A percentile compares a stretch with the other conserved stretches of the same genome.
These are phyloP conservation scores for Cercophora sp. DNA, from an alignment of 495 filamentous ascomycete genomes.

Conservation along the genomic window DNA sequence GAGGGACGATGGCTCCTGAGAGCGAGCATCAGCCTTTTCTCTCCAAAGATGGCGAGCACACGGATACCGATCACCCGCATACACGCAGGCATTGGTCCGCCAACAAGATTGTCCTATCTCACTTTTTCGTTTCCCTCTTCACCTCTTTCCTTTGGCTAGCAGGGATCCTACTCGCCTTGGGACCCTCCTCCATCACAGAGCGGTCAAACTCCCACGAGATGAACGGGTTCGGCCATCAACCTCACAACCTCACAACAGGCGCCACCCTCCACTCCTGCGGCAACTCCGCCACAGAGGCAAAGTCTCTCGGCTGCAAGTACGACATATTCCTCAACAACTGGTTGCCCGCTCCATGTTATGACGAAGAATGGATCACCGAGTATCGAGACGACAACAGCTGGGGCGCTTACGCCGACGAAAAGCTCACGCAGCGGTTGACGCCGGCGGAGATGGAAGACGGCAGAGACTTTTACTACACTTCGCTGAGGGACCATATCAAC, in stretches of 20 bases:
- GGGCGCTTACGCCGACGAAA: neutral
- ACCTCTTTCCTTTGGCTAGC: neutral
- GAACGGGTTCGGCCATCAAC: neutral
- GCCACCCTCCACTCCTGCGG: neutral
- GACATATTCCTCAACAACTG: conserved; percentile 17
- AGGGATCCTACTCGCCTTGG: neutral
- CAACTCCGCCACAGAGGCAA: conserved; percentile 6
- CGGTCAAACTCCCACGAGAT: neutral
- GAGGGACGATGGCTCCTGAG: too few relatives aligned
- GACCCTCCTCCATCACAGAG: neutral
- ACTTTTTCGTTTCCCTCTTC: neutral
- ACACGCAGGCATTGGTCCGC: too few relatives aligned
- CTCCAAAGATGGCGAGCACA: too few relatives aligned
- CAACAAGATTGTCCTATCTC: too few relatives aligned
- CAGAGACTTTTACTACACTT: conserved; percentile 16
- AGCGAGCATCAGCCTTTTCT: too few relatives aligned
- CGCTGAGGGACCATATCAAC: conserved; percentile 16
- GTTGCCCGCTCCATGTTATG: conserved; percentile 9
- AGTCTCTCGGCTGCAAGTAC: conserved; percentile 11
- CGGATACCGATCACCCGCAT: too few relatives aligned
- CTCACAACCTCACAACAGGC: neutral
- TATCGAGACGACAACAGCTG: conserved; percentile 10
- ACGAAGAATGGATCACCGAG: conserved; percentile 3
- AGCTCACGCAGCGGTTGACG: neutral
- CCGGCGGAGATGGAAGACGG: conserved; percentile 3